Evolutionary conservation across 768 basidiomycete genomes (phyloP), one percentile per base, ranked within the genome.

Genomic region (Termitomyces sp.): DNA sequence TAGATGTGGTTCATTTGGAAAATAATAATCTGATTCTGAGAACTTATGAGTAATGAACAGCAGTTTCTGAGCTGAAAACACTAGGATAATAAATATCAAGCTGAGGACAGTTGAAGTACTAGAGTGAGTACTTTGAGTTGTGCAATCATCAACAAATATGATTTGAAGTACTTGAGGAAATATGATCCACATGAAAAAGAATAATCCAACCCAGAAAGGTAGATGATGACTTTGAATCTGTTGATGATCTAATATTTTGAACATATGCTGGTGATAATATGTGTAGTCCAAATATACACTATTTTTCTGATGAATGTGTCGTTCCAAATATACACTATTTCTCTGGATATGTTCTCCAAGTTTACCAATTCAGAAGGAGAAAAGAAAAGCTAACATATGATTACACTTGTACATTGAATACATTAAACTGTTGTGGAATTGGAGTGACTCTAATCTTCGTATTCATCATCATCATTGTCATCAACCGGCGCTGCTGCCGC

Each of bases 381-480:
- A 3, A 12, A 5, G 1, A 47, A 17, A n/a, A 28, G 7, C 37
- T 40, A 50, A 26, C 17, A 7, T 28, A 50, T 19, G 12, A 49
- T 26, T 26, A 38, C 35, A 38, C 24, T 24, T 49, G n/a, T 50
- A 50, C 24, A 40, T 9, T 45, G 24, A 15, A 44, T 24, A 28
- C 26, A 40, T 26, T 26, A n/a, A 40, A n/a, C 24, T 14, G n/a
- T 22, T 24, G 42, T n/a, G 21, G 8, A 34, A 28, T 5, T n/a
- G 17, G 7, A 47, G 6, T 37, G 35, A 49, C 24, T 50, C 47
- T 47, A 57, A 34, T 57, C 56, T n/a, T 58, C 55, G 35, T 56
- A 58, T 34, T 56, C 55, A 28, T 63, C 60, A 24, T 60, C 60
- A 19, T 63, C 62, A 11, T 61, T 54, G 12, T 58, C 59, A 34